These are phyloP conservation scores for Hirsutella thompsonii DNA, from an alignment of 2,329 filamentous ascomycete genomes.

Conservation along the genomic window DNA sequence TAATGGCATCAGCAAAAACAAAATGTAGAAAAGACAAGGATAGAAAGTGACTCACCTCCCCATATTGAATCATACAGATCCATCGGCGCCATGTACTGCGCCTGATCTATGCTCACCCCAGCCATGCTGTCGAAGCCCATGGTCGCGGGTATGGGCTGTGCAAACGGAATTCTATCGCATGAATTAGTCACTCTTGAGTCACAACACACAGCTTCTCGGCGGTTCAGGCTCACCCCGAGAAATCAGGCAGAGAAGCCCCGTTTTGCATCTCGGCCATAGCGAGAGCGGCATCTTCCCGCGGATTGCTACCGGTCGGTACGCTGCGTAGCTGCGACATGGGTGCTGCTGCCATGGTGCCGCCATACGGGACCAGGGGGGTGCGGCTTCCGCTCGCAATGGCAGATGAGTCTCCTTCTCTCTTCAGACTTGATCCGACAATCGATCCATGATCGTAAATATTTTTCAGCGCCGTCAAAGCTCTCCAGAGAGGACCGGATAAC, in stretches of 20 bases:
- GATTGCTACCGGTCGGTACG: slow-evolving; percentile 25
- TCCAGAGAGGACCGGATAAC: slow-evolving; percentile 46
- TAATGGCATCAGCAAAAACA: slow-evolving; percentile 14
- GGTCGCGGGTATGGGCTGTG: slow-evolving; percentile 19
- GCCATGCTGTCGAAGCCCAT: slow-evolving; percentile 30
- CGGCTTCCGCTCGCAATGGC: slow-evolving; percentile 31
- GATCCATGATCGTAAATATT: slow-evolving; percentile 56
- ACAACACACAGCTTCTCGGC: no score
- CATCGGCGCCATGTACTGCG: slow-evolving; percentile 51
- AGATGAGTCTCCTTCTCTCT: slow-evolving; percentile 33
- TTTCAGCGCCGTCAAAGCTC: slow-evolving; percentile 46
- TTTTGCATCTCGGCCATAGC: slow-evolving; percentile 56
- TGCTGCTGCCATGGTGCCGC: slow-evolving; percentile 10
- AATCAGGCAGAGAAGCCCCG: slow-evolving; percentile 34
- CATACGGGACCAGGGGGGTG: slow-evolving; percentile 23
- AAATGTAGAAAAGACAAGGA: background rate
- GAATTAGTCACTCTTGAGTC: background rate
- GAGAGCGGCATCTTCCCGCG: slow-evolving; percentile 48
- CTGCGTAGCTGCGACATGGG: slow-evolving; percentile 14
- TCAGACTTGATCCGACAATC: slow-evolving; percentile 35
- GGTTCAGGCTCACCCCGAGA: slow-evolving; percentile 20
- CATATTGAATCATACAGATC: slow-evolving; percentile 57
- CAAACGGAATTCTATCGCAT: slow-evolving; percentile 19
- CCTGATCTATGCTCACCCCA: slow-evolving; percentile 40
- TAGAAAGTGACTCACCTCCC: slow-evolving; percentile 37